phyloP scores from a whole-genome alignment of 768 basidiomycete genomes.

The Multifurca ochricompacta region DNA sequence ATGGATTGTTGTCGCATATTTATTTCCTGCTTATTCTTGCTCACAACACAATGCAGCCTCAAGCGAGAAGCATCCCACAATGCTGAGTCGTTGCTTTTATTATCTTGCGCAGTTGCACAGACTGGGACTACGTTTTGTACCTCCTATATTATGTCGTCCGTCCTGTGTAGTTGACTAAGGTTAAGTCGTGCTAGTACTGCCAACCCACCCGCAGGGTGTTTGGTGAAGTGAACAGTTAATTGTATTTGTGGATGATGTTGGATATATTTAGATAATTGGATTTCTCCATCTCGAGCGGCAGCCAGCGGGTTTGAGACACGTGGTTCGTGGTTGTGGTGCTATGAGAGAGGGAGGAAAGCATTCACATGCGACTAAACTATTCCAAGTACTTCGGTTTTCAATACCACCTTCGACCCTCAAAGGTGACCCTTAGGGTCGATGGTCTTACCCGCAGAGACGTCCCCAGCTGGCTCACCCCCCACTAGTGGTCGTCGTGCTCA shows the following conservation, averaged over 20 bases:
- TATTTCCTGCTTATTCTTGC: neutral
- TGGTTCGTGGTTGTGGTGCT: neutral
- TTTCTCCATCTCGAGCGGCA: too few species aligned
- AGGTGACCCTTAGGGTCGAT: neutral
- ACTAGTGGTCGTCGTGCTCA: conserved; percentile 24
- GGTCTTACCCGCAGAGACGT: conserved; percentile 4
- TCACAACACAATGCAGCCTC: neutral
- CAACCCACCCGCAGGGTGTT: too few species aligned
- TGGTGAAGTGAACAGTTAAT: too few species aligned
- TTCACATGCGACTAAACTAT: neutral
- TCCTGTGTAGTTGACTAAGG: too few species aligned
- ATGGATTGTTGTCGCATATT: neutral
- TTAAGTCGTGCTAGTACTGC: neutral
- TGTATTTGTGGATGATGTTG: too few species aligned
- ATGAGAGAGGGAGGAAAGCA: neutral
- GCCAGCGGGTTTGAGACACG: too few species aligned
- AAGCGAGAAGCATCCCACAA: neutral
- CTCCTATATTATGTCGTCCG: neutral
- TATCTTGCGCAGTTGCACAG: neutral
- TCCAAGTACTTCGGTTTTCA: neutral
- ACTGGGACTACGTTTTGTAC: neutral
- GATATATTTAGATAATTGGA: too few species aligned
- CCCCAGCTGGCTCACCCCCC: conserved; percentile 24
- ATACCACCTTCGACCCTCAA: neutral
- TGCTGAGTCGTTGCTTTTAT: neutral